Evolutionary conservation across 257 asterid genomes (phyloP).

Genomic region (Salvia miltiorrhiza): DNA sequence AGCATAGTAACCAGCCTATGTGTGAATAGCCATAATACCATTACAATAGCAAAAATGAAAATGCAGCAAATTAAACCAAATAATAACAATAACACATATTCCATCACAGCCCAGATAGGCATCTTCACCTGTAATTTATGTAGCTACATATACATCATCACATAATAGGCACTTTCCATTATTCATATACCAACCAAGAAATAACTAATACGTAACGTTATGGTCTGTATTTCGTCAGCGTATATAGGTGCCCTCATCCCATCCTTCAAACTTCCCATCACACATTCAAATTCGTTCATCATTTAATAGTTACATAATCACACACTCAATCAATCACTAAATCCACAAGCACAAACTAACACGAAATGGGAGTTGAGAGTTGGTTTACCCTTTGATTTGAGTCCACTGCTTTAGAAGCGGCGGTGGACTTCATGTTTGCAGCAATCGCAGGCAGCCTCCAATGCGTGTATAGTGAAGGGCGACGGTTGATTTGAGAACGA

Average conservation of each 20-base stretch:
- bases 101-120: background rate
- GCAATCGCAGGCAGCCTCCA: slow-evolving; percentile 11
- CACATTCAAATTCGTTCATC: background rate
- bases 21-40: background rate
- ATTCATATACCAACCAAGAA: slow-evolving; percentile 5
- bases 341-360: background rate
- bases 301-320: background rate
- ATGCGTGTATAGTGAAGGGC: background rate
- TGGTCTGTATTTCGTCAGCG: slow-evolving; percentile 19
- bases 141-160: background rate
- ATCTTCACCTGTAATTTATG: slow-evolving; percentile 20
- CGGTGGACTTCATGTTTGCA: slow-evolving; percentile 32
- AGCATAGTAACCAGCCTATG: background rate
- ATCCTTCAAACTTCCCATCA: slow-evolving; percentile 16
- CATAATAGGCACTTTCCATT: slow-evolving; percentile 9
- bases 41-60: background rate
- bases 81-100: background rate
- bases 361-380: slow-evolving; percentile 1
- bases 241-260: slow-evolving; percentile 9
- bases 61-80: background rate
- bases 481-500: slow-evolving; percentile 24
- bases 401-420: slow-evolving; percentile 16
- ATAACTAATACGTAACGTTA: slow-evolving; percentile 7
- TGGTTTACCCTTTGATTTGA: slow-evolving; percentile 38
- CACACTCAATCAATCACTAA: background rate